phyloP scores from a whole-genome alignment of 176 grass and related monocot species.

The Tuctoria greenei region DNA sequence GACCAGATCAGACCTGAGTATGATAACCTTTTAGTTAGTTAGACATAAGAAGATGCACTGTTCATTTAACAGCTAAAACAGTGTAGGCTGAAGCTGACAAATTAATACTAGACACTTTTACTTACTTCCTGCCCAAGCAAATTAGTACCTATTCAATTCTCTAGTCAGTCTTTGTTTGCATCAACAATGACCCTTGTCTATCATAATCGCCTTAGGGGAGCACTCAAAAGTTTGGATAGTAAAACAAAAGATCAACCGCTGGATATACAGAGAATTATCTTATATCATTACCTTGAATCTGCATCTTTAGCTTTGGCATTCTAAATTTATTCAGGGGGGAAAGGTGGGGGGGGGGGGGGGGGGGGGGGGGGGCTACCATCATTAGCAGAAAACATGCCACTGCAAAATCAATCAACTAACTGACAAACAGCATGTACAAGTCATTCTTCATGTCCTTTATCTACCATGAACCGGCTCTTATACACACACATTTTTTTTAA shows the following conservation, averaged over 20 bases:
- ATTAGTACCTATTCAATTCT: not conserved
- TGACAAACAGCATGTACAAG: not conserved
- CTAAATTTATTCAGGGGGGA: not conserved
- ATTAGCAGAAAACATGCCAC: not conserved
- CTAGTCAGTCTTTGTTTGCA: not conserved
- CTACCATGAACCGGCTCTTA: not conserved
- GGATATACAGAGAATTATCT: not conserved
- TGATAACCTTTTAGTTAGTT: not conserved
- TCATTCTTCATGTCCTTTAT: not conserved
- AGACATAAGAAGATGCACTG: not conserved
- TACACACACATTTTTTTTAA: not conserved
- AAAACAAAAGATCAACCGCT: slow-evolving; percentile 5
- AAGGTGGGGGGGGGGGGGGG: too few relatives aligned
- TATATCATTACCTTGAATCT: not conserved
- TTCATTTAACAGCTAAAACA: not conserved
- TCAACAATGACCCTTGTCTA: not conserved
- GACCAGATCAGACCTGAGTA: not conserved
- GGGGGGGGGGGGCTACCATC: too few relatives aligned
- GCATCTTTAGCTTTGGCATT: not conserved
- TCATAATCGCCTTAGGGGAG: not conserved
- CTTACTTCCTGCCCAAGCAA: not conserved
- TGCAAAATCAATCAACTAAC: slow-evolving; percentile 5
- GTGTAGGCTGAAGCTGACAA: not conserved
- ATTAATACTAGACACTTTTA: not conserved
- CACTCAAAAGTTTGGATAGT: not conserved